Evolutionary conservation across 257 asterid species (phyloP), one percentile per base, ranked within the genome.

Genomic region (Penstemon eatonii): DNA sequence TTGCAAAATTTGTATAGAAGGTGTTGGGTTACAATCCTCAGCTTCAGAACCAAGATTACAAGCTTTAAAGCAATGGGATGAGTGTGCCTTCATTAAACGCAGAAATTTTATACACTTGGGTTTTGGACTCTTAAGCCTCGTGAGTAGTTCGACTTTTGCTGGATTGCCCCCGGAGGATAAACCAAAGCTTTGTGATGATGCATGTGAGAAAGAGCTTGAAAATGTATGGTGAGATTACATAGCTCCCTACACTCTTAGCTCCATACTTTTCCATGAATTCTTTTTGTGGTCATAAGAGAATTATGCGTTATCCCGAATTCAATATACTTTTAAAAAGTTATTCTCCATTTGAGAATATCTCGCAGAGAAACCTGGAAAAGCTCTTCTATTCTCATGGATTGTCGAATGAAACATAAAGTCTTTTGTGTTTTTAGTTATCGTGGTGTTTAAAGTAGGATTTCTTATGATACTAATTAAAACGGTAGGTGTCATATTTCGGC

Each of bases 141-240:
- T 79, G 42, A 45, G 75, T 51, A 77, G 81, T 70, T 78, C 78
- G 39, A 54, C 68, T 72, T 68, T 67, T 70, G 78, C 83, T 79
- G 97, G 97, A 45, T 83, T 93, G 83, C 97, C 99, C 43, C 97
- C 89, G 1, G 97, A 93, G 75, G 88, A 93, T 53, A 88, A 90
- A 69, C 97, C 97, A 44, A 93, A 69, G 80, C 82, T 88, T 44
- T 93, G 99, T 25, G 96, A 93, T 15, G 89, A 78, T 52, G 76
- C 68, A 36, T 93, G 99, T 78, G 92, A 74, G 83, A 90, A 90
- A 82, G 95, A 88, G 95, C 92, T 88, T 79, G 93, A 86, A 86
- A 88, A 88, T 84, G 96, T 88, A 88, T 81, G 93, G 93, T 84
- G 93, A 88, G 90, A 74, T 73, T 76, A 80, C 78, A 70, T 68